Evolutionary conservation across 768 basidiomycete species (phyloP), one percentile per base, ranked within the genome.

Genomic region (Melanogaster broomeanus): DNA sequence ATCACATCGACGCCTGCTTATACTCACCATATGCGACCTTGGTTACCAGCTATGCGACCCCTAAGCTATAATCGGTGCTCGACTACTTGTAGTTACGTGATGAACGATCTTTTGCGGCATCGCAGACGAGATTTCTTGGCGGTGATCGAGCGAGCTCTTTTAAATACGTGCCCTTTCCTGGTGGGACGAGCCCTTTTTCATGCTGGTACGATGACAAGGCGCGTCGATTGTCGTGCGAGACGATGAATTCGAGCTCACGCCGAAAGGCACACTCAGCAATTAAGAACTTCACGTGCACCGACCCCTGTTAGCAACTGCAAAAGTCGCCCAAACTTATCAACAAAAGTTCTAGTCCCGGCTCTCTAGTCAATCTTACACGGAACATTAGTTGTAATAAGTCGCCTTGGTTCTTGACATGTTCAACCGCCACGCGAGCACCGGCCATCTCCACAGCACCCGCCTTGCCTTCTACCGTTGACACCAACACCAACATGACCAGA

Each of bases 41-140:
- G n/a, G n/a, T n/a, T n/a, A n/a, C n/a, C n/a, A n/a, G n/a, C n/a
- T n/a, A n/a, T n/a, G n/a, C n/a, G 93, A n/a, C n/a, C n/a, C n/a
- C n/a, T n/a, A 99, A 75, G 61, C 89, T 90, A 98, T 84, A 63
- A 99, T 98, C 25, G 97, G 97, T 38, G 94, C 93, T 60, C 92
- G 79, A 59, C 81, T 87, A 71, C 90, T 93, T 16, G 97, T 99
- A 41, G 67, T 89, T 24, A 98, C 82, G 21, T 82, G 87, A 56
- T 93, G 80, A 55, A 96, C 78, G 46, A 94, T 65, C 90, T 90
- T 68, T 79, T 81, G 45, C 83, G 77, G 54, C 85, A 63, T 91
- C 84, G 48, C 80, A 1, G 82, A 78, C 2, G 87, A 86, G 91
- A 92, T 78, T 87, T 70, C 81, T 48, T 67, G 80, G 48, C 65